Conservation (phyloP, 305 asterid genomes). For the Fraxinus velutina region DNA sequence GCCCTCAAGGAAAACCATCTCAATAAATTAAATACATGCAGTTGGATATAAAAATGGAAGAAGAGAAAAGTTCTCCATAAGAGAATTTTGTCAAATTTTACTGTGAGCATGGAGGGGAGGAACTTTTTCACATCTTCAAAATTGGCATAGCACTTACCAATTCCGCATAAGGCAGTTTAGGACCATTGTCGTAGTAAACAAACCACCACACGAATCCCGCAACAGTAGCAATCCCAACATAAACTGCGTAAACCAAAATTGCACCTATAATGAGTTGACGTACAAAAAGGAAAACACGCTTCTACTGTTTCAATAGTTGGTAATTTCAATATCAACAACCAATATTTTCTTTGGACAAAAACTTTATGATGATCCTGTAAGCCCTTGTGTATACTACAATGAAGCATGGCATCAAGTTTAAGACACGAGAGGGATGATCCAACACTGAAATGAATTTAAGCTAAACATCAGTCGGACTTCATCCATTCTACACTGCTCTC, state of each 20-base stretch:
- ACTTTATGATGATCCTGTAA: background rate
- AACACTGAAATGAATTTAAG: background rate
- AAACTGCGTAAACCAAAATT: slow-evolving; percentile 55
- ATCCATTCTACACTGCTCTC: background rate
- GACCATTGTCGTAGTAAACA: slow-evolving; percentile 76
- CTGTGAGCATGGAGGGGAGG: background rate
- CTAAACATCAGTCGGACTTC: background rate
- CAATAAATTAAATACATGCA: background rate
- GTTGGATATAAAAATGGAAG: slow-evolving; percentile 1
- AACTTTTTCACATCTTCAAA: background rate
- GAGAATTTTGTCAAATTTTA: slow-evolving; percentile 9
- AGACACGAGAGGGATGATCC: background rate
- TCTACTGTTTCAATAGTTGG: slow-evolving; percentile 16
- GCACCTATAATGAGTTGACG: slow-evolving; percentile 19
- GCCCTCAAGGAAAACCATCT: background rate
- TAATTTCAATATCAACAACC: background rate
- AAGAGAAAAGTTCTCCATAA: slow-evolving; percentile 19
- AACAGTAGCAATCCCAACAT: slow-evolving; percentile 95
- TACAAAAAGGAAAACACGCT: background rate
- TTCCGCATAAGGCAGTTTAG: slow-evolving; percentile 73
- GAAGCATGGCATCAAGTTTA: background rate
- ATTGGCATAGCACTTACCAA: slow-evolving; percentile 52
- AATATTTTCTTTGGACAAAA: background rate
- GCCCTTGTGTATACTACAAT: background rate
- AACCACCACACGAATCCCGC: slow-evolving; percentile 99